Evolutionary conservation across 495 filamentous ascomycete species (phyloP).

Genomic region (Pyronema omphalodes): DNA sequence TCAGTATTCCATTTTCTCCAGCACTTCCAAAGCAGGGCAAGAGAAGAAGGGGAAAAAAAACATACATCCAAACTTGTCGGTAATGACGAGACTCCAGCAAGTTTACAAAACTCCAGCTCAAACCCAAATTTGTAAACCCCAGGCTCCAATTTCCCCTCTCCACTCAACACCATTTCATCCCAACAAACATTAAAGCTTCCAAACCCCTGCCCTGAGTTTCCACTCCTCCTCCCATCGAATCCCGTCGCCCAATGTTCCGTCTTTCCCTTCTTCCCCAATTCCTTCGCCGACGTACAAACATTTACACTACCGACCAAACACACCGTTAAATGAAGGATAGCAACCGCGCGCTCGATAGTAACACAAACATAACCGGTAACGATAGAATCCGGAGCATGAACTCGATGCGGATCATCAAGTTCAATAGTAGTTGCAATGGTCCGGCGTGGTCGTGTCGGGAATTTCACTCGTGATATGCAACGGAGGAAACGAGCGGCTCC

Average conservation of each 20-base stretch:
- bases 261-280: slow-evolving; percentile 25
- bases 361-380: slow-evolving; percentile 59
- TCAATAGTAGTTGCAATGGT: neutral
- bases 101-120: slow-evolving; percentile 51
- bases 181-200: slow-evolving; percentile 75
- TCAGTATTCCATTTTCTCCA: neutral
- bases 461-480: too few relatives aligned
- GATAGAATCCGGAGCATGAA: slow-evolving; percentile 50
- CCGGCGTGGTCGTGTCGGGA: too few relatives aligned
- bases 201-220: slow-evolving; percentile 33
- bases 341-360: slow-evolving; percentile 59
- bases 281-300: slow-evolving; percentile 27
- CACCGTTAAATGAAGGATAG: slow-evolving; percentile 80
- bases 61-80: slow-evolving; percentile 89
- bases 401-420: slow-evolving; percentile 71
- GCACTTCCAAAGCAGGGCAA: slow-evolving; percentile 1
- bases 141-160: slow-evolving; percentile 68
- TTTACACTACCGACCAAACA: slow-evolving; percentile 76
- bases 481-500: too few relatives aligned
- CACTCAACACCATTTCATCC: slow-evolving; percentile 77
- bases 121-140: slow-evolving; percentile 88
- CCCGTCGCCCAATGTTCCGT: slow-evolving; percentile 32
- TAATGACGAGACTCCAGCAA: slow-evolving; percentile 49
- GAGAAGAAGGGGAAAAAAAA: slow-evolving; percentile 10
- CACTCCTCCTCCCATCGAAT: neutral